Percentiles rank a stretch among this genome's conserved stretches.
phyloP scores from a whole-genome alignment of 768 basidiomycete genomes.

The Lactarius sp. region DNA sequence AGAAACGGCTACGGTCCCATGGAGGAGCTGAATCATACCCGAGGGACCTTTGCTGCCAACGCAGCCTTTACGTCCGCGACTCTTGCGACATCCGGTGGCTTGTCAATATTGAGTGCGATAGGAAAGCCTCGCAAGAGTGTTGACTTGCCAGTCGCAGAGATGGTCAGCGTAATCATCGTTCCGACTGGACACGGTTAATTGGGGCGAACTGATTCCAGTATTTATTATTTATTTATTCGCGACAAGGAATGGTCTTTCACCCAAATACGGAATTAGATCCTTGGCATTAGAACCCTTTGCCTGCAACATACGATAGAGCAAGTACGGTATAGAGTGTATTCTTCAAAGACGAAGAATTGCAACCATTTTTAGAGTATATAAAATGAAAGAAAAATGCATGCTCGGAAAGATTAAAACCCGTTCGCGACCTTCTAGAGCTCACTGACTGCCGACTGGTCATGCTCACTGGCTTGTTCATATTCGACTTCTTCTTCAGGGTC shows the following conservation, averaged over 20 bases:
- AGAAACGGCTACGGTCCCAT: background rate
- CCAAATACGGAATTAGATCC: background rate
- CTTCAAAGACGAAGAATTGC: background rate
- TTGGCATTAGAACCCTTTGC: background rate
- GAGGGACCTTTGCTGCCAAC: constrained; percentile 52
- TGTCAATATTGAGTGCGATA: constrained; percentile 45
- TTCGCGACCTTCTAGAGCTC: background rate
- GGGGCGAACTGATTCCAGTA: background rate
- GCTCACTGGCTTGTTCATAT: constrained; percentile 11
- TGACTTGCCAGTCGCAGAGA: constrained; percentile 45
- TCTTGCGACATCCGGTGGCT: constrained; percentile 45
- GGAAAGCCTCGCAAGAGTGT: constrained; percentile 50
- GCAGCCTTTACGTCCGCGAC: constrained; percentile 65
- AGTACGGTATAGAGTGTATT: background rate
- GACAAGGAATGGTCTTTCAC: background rate
- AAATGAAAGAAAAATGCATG: background rate
- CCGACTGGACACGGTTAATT: background rate
- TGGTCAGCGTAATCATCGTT: constrained; percentile 46
- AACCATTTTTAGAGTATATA: background rate
- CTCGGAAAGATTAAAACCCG: background rate
- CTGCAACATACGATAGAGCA: background rate
- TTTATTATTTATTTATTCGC: constrained; percentile 12
- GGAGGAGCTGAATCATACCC: constrained; percentile 33
- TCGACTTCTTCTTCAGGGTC: constrained; percentile 24
- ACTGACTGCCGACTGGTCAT: constrained; percentile 4